Conservation (phyloP, 768 basidiomycete genomes). For the Hypsizygus marmoreus region DNA sequence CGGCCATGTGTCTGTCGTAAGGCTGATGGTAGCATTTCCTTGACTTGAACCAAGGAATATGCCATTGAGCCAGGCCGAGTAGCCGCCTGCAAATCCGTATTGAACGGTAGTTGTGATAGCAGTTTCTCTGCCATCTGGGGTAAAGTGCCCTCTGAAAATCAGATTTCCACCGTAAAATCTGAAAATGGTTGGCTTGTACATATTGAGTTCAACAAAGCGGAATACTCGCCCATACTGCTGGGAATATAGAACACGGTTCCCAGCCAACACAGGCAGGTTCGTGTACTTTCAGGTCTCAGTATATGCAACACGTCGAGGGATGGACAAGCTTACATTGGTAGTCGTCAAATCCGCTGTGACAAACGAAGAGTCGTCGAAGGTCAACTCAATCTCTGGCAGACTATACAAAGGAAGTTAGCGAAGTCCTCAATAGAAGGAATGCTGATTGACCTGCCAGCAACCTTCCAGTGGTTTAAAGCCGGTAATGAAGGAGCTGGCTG, state of each 20-base stretch:
- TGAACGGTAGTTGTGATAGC: conserved; percentile 48
- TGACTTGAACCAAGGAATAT: conserved; percentile 50
- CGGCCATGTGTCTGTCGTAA: conserved; percentile 43
- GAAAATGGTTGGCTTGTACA: background rate
- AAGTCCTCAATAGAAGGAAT: background rate
- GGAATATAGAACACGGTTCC: conserved; percentile 47
- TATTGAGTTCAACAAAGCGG: background rate
- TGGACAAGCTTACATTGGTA: conserved; percentile 40
- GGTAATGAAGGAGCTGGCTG: conserved; percentile 31
- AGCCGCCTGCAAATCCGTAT: conserved; percentile 53
- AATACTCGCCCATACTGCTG: conserved; percentile 50
- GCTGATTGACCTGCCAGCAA: conserved; percentile 39
- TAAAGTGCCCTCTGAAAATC: conserved; percentile 57
- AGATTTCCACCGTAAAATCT: conserved; percentile 56
- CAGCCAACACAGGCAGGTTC: conserved; percentile 46
- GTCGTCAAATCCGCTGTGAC: conserved; percentile 41
- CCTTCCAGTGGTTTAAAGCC: conserved; percentile 44
- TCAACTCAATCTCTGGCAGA: conserved; percentile 48
- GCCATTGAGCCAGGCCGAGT: conserved; percentile 52
- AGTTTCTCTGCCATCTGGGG: conserved; percentile 47
- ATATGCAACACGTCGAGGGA: background rate
- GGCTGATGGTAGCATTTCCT: conserved; percentile 43
- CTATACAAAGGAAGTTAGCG: conserved; percentile 22
- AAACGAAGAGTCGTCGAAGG: conserved; percentile 53
- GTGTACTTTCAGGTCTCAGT: conserved; percentile 39